These are phyloP conservation scores for Collybia nuda DNA, from an alignment of 768 basidiomycete species.

Conservation along the genomic window DNA sequence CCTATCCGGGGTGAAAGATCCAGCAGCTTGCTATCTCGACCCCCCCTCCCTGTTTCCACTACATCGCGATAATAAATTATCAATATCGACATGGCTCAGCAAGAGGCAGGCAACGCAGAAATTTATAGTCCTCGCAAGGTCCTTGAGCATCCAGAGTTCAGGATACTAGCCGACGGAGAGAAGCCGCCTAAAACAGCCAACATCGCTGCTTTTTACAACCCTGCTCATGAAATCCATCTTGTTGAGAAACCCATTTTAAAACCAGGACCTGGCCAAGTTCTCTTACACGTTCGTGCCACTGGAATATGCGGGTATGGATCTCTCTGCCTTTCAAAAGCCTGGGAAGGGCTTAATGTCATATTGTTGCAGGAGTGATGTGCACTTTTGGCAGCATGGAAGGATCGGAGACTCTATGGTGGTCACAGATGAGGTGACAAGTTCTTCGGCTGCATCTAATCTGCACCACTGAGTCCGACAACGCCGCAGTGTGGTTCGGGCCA, in stretches of 20 bases:
- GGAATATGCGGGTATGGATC: constrained; percentile 63
- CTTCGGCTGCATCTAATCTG: neutral
- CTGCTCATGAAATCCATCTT: constrained; percentile 60
- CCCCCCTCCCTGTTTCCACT: too few relatives aligned
- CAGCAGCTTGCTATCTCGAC: too few relatives aligned
- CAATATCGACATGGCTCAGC: constrained; percentile 15
- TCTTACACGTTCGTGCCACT: constrained; percentile 65
- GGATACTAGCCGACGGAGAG: constrained; percentile 49
- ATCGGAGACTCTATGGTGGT: constrained; percentile 73
- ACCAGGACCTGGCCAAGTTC: constrained; percentile 64
- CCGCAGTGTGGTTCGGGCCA: constrained; percentile 66
- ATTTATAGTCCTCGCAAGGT: constrained; percentile 57
- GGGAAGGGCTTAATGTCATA: neutral
- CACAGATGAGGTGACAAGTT: constrained; percentile 51
- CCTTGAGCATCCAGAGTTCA: constrained; percentile 55
- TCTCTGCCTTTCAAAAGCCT: neutral
- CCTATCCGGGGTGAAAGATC: too few relatives aligned
- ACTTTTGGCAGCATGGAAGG: constrained; percentile 72
- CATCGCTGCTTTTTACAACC: constrained; percentile 67
- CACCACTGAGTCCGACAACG: neutral
- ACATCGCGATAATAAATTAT: too few relatives aligned
- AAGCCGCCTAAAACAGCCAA: constrained; percentile 46
- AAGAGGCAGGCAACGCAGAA: constrained; percentile 35
- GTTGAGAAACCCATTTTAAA: constrained; percentile 63
- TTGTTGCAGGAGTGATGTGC: constrained; percentile 61